Base-by-base conservation (phyloP, 2,329 filamentous ascomycete species). In the Fusarium sp. region DNA sequence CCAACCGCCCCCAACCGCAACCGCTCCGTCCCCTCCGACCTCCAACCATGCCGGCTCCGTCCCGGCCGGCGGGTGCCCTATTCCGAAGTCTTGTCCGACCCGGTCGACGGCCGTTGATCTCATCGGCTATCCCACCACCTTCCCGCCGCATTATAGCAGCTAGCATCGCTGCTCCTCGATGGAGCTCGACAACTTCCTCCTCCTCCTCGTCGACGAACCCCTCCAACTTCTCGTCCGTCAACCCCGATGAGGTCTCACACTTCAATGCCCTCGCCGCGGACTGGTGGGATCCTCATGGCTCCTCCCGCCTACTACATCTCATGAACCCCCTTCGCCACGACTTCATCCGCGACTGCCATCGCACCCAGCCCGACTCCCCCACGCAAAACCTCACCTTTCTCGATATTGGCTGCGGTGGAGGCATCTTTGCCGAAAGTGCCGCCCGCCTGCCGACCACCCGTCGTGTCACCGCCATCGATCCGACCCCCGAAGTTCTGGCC, bases 281-380 rank as follows among this genome's bases (percentile, higher is more conserved):
- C 75, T 99, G 96, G 96, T 99, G 96, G 96, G 95, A 98, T 81
- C 93, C 95, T 2, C 91, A 97, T 78, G 96, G 96, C 54, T 92
- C 95, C 7, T 98, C 94, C 5, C 90, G 95, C 40, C 90, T 98
- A 62, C 90, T 99, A 3, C 96, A 99, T 81, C 91, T 97, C 72
- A 98, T 99, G 95, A 98, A 99, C 83, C 96, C 96, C 2, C 89
- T 97, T 47, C 94, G 96, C 36, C 95, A 98, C 83, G 91, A 94
- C 82, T 98, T 98, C 82, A 96, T 98, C 79, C 86, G 86, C 23
- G 82, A 84, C 68, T 98, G 95, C 78, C 88, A 91, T 48, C 73
- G 75, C 70, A 87, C 88, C 18, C 84, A 87, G 47, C 81, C 82
- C 64, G 81, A 83, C 48, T 55, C 68, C 34, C 76, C 82, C 27